Percentiles rank a stretch among this genome's conserved stretches.
Conservation (phyloP, 176 grass and related monocot genomes). For the Rhynchospora breviuscula region DNA sequence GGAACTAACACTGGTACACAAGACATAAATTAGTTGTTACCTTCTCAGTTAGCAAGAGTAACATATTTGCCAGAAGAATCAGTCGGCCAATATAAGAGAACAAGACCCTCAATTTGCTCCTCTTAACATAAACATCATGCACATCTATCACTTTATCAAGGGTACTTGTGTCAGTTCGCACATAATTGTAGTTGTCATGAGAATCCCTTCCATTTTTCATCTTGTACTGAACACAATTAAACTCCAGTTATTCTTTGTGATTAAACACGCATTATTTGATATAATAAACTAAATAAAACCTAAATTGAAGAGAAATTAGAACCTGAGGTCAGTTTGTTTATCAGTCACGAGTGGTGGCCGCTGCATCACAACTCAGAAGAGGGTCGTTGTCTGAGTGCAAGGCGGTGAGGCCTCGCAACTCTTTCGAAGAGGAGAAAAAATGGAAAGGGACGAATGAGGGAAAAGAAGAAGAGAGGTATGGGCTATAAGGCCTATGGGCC, state of each 20-base stretch:
- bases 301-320: too few relatives aligned
- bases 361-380: too few relatives aligned
- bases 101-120: slow-evolving; percentile 28
- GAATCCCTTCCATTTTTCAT: slow-evolving; percentile 13
- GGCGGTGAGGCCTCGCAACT: too few relatives aligned
- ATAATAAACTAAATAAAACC: too few relatives aligned
- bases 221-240: background rate
- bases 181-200: slow-evolving; percentile 4
- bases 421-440: too few relatives aligned
- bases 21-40: slow-evolving; percentile 22
- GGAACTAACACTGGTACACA: background rate
- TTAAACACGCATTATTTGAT: too few relatives aligned
- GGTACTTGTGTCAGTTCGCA: background rate
- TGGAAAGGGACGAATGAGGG: too few relatives aligned
- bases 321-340: too few relatives aligned
- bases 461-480: too few relatives aligned
- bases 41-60: slow-evolving; percentile 30
- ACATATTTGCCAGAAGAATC: slow-evolving; percentile 33
- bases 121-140: slow-evolving; percentile 53
- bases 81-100: slow-evolving; percentile 27
- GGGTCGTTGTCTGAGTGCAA: too few relatives aligned
- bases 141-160: slow-evolving; percentile 37
- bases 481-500: too few relatives aligned
- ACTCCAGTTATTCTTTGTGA: background rate
- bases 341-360: too few relatives aligned